A percentile compares a stretch with the other conserved stretches of the same genome.
Evolutionary conservation across 352 stramenopile species (phyloP).

Genomic region (Globisporangium takayamanum): DNA sequence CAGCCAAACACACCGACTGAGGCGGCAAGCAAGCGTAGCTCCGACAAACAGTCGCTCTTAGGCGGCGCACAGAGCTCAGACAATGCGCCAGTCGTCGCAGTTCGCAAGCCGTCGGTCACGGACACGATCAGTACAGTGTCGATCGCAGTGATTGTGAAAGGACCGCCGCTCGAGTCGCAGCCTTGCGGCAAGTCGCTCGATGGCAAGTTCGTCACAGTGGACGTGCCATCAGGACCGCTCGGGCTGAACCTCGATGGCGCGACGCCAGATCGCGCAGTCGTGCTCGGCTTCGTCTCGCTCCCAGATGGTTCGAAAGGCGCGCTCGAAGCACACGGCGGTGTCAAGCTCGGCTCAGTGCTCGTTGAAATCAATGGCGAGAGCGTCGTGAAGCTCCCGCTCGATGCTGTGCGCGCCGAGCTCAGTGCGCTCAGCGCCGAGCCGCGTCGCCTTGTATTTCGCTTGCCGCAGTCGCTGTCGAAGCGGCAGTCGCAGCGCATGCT

Average conservation of each 20-base stretch:
- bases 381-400: constrained; percentile 34
- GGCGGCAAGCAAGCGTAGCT: no score
- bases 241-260: constrained; percentile 58
- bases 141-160: constrained; percentile 12
- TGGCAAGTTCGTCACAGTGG: constrained; percentile 20
- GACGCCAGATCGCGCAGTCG: constrained; percentile 40
- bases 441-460: constrained; percentile 42
- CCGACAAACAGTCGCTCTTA: constrained; percentile 8
- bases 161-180: not conserved
- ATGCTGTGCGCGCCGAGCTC: constrained; percentile 35
- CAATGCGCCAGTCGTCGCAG: not conserved
- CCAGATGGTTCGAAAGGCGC: constrained; percentile 43
- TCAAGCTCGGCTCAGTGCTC: constrained; percentile 46
- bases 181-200: not conserved
- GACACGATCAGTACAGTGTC: constrained; percentile 4
- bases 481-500: not conserved
- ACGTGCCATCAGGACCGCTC: constrained; percentile 51
- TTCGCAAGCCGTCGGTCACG: constrained; percentile 3
- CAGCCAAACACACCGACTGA: not conserved
- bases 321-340: constrained; percentile 48
- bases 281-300: constrained; percentile 58
- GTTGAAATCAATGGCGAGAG: constrained; percentile 66
- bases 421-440: constrained; percentile 27
- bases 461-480: constrained; percentile 18
- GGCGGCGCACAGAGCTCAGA: not conserved